Evolutionary conservation across 164 flowering plant genomes (phyloP).

Genomic region (Chloranthus sessilifolius): DNA sequence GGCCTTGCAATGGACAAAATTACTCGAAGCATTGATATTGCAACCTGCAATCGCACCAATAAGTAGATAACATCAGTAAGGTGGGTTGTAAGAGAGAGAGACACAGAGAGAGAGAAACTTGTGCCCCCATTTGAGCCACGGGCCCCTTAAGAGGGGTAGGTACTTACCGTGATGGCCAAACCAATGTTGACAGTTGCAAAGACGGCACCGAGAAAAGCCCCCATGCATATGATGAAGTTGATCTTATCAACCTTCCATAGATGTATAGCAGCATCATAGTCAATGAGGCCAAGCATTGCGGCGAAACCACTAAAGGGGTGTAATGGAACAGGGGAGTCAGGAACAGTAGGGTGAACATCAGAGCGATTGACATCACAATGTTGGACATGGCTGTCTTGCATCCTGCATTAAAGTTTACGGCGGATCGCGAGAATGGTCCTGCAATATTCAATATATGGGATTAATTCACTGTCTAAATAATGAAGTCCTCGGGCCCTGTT

Average conservation of each 20-base stretch:
- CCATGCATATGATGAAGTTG: conserved; percentile 49
- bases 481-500: too few relatives aligned
- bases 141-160: too few relatives aligned
- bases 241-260: conserved; percentile 61
- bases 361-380: conserved; percentile 59
- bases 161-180: conserved; percentile 38
- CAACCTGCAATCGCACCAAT: conserved; percentile 37
- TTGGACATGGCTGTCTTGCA: conserved; percentile 61
- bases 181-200: conserved; percentile 52
- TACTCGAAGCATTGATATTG: conserved; percentile 39
- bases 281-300: conserved; percentile 62
- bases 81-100: not conserved
- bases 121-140: not conserved
- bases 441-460: too few relatives aligned
- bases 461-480: too few relatives aligned
- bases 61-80: not conserved
- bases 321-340: conserved; percentile 59
- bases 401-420: conserved; percentile 73
- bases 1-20: conserved; percentile 52
- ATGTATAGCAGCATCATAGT: conserved; percentile 44
- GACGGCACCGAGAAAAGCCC: conserved; percentile 48
- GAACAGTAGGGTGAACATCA: conserved; percentile 52
- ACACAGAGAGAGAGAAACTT: conserved; percentile 1
- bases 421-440: conserved; percentile 64
- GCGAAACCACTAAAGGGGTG: conserved; percentile 65